Evolutionary conservation across 106 monocot genomes (phyloP), one percentile per base, ranked within the genome.

Genomic region (Allium cepa): DNA sequence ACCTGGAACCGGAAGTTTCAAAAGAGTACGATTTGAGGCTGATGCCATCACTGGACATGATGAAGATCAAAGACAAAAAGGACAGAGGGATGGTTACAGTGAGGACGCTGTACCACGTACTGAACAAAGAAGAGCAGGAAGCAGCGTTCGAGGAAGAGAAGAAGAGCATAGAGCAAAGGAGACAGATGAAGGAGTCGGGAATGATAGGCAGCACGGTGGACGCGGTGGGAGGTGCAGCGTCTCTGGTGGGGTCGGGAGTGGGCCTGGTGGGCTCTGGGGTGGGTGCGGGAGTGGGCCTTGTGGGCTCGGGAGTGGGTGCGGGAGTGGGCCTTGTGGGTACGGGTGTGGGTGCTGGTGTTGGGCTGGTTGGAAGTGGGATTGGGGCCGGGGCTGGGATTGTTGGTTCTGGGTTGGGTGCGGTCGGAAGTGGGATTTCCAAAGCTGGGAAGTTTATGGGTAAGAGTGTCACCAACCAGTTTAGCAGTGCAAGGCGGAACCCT

Each of bases 1-100:
- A 84, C 60, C 71, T 99, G 83, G 83, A 83, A 79, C 67, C 85
- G 68, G 99, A 93, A 67, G 72, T 46, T 17, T 11, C 77, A 16
- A 93, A 81, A 66, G 99, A 99, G 71, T 11, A 72, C 66, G 84
- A 84, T 46, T 73, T 99, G 50, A 78, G 76, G 26, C 77, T 99
- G 77, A 66, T 85, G 48, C 75, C 88, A n/a, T 75, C 93, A 53
- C 81, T 90, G 0, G 93, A 93, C 78, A 88, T 81, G 70, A 53
- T 90, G 51, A 99, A 99, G 75, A 74, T 90, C 58, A 93, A 79
- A 69, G 99, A 99, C 61, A 99, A 87, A 77, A 99, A 99, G 73
- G 99, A 99, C 60, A 81, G 99, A 71, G 99, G 99, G 64, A 85
- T 77, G 26, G 64, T 99, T n/a, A 90, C 84, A 26, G 17, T 99